Conservation (phyloP, 2,329 filamentous ascomycete species). For the Ascochyta lentis region DNA sequence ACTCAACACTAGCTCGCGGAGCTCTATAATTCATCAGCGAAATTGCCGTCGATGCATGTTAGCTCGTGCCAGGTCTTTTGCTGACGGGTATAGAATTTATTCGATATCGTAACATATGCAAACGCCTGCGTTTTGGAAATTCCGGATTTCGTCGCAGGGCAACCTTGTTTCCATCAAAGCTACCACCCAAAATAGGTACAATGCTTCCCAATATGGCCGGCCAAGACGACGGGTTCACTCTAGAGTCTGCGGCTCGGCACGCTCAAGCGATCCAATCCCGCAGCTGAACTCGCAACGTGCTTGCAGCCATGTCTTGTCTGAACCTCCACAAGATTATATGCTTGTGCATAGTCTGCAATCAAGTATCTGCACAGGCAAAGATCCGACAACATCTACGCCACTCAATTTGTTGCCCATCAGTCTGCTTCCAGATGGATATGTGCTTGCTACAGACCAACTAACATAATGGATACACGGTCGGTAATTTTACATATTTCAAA, state of each 20-base stretch:
- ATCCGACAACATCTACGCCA: too few species aligned
- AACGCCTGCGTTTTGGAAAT: too few species aligned
- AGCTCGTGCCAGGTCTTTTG: neutral
- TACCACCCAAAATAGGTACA: neutral
- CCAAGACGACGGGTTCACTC: slow-evolving; percentile 1
- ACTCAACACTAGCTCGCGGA: neutral
- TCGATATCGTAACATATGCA: neutral
- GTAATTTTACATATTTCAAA: too few species aligned
- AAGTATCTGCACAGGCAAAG: too few species aligned
- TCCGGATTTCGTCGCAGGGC: neutral
- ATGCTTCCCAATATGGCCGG: neutral
- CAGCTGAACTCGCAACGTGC: neutral
- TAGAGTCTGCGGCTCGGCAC: neutral
- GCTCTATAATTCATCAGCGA: neutral
- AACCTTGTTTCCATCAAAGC: neutral
- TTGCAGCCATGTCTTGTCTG: neutral
- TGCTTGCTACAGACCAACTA: too few species aligned
- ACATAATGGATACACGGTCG: too few species aligned
- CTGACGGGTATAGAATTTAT: neutral
- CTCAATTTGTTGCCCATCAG: too few species aligned
- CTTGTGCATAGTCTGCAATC: neutral
- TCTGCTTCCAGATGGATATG: too few species aligned
- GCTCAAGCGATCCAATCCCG: slow-evolving; percentile 1
- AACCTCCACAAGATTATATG: neutral
- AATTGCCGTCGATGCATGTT: neutral